phyloP scores from a whole-genome alignment of 208 protist genomes.

The Leishmania tarentolae region DNA sequence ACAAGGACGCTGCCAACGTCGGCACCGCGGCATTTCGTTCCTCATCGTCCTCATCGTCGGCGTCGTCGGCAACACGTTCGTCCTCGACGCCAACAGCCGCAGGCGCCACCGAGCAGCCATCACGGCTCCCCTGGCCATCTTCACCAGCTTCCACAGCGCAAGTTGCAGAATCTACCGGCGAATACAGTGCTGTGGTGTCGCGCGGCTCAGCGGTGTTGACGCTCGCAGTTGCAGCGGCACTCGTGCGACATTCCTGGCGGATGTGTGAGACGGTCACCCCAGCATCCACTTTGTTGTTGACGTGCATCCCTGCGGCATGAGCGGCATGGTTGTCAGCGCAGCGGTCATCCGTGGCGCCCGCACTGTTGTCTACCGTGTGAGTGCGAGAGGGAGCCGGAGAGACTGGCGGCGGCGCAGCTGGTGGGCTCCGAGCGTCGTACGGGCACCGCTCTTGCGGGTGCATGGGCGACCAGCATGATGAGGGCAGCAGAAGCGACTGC shows the following conservation, averaged over 20 bases:
- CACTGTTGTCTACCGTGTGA: not conserved
- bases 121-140: not conserved
- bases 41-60: not conserved
- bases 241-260: not conserved
- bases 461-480: not conserved
- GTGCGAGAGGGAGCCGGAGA: not conserved
- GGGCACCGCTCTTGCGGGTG: not conserved
- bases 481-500: not conserved
- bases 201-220: not conserved
- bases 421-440: not conserved
- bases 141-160: not conserved
- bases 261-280: not conserved
- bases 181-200: not conserved
- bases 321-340: not conserved
- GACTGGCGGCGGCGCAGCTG: not conserved
- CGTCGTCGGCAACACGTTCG: not conserved
- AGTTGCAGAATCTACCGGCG: slow-evolving; percentile 1
- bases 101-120: not conserved
- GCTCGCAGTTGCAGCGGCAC: not conserved
- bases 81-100: not conserved
- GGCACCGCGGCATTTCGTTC: not conserved
- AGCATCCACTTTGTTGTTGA: not conserved
- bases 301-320: not conserved
- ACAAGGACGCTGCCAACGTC: not conserved
- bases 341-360: not conserved